Base-by-base conservation (phyloP, 2,329 filamentous ascomycete genomes). In the Xylariales sp. region DNA sequence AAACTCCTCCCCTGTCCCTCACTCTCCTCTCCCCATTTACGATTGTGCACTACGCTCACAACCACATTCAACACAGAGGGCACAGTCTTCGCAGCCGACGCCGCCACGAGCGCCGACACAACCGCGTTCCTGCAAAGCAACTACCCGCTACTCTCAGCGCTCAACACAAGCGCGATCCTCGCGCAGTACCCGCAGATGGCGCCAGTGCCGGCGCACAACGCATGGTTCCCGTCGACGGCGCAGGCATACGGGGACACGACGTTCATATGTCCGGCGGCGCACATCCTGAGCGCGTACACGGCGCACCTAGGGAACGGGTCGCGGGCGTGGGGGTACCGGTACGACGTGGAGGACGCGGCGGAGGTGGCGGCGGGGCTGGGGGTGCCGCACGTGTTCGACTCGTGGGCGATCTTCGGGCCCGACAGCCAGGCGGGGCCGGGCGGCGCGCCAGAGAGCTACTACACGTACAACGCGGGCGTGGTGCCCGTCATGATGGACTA, bases 401-500 rank as follows among this genome's bases (percentile, higher is more conserved):
- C 77, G 14, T 79, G 81, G 30, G 85, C 85, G 64, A 77, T 87
- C 43, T 85, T 86, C 70, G 85, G 85, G 3, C 81, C 83, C 4
- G 76, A 79, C 52, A 80, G 72, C 65, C 77, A 80, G 55, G 64
- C 55, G 3, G 77, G 72, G 0, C n/a, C 39, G 36, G 73, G 72
- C 39, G 64, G 61, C 46, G 76, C 73, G 30, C 76, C 73, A 10
- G 66, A 59, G 49, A 83, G 83, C 69, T 85, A 85, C 71, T 55
- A 65, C 34, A 65, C 62, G 1, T 65, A 65, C 14, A 85, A 86
- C 72, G 79, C 80, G 3, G 75, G 75, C 2, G 77, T 86, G 2
- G 80, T 86, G 2, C 80, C 81, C 5, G 67, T 85, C 12, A 77
- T 85, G 18, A 85, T 85, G 82, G 77, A 77, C 55, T 87, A 87